Evolutionary conservation across 1,139 yeast species (phyloP), one percentile per base, ranked within the genome.

Genomic region (Candida glucosophila): DNA sequence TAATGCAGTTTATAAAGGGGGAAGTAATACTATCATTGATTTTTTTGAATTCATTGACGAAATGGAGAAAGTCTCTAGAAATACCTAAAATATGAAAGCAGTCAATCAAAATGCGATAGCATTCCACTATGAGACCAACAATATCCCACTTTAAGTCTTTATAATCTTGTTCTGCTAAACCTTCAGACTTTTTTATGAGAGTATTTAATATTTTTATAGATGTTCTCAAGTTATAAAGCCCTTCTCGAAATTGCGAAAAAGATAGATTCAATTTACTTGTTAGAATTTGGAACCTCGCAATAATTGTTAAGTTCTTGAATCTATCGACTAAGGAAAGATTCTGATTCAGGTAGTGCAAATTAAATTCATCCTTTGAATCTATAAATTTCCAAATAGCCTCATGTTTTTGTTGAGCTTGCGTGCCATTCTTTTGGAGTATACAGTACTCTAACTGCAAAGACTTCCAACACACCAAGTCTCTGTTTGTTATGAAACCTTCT

Each of bases 1-100:
- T 48, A 8, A 43, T 26, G 18, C 56, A 45, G 26, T 53, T 55
- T 6, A 54, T 36, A n/a, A 50, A 34, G 1, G 58, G 58, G 4
- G 49, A 39, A 4, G 40, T 35, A 11, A 40, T 54, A 2, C 48
- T 27, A 6, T 39, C 41, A 22, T 55, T 43, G 13, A 73, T 43
- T 22, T 56, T 62, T 6, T 47, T 43, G 21, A 67, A 52, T 35
- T 77, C 85, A 5, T 52, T 50, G 9, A 61, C 36, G 43, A 65
- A 76, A 41, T 59, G 72, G 3, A 56, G 54, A 20, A 70, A 55
- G 29, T 76, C 82, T 34, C 69, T 69, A 0, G 74, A 53, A 3
- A 73, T 39, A 1, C 85, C 83, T 22, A 73, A 39, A 22, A 55
- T 58, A 12, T 57, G 48, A 29, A 59, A 55, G 1, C 53, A 38